Evolutionary conservation across 768 basidiomycete genomes (phyloP).

Genomic region (Trametes gibbosa): DNA sequence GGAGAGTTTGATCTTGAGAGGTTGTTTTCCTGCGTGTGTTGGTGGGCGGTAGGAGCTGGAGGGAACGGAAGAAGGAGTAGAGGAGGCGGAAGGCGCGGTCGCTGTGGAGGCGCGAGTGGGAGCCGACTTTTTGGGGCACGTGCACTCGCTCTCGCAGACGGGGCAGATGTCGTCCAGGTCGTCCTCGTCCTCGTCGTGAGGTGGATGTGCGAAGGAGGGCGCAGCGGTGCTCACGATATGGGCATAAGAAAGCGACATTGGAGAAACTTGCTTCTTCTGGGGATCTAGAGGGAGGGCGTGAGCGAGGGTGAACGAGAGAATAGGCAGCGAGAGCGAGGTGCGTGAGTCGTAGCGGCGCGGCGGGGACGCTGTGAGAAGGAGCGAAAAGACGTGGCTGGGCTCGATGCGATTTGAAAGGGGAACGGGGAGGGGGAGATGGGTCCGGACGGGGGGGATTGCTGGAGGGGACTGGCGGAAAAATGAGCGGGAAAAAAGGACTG

Average conservation of each 20-base stretch:
- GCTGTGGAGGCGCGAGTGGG: conserved; percentile 23
- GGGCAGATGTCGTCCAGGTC: conserved; percentile 88
- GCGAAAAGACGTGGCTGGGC: conserved; percentile 8
- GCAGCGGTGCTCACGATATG: conserved; percentile 53
- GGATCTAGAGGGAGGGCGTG: conserved; percentile 27
- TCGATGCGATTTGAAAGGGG: too few relatives aligned
- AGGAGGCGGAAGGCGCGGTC: conserved; percentile 30
- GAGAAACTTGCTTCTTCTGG: conserved; percentile 51
- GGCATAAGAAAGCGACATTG: conserved; percentile 69
- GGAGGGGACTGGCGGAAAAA: too few relatives aligned
- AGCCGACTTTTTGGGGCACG: conserved; percentile 55
- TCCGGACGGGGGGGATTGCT: conserved; percentile 9
- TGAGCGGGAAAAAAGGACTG: conserved; percentile 14
- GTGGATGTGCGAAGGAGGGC: conserved; percentile 17
- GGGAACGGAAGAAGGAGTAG: conserved; percentile 37
- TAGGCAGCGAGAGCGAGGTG: not conserved
- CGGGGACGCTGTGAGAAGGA: not conserved
- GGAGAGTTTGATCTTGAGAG: conserved; percentile 74
- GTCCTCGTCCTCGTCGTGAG: conserved; percentile 47
- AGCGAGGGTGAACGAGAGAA: conserved; percentile 6
- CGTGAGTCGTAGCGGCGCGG: not conserved
- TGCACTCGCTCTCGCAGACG: conserved; percentile 89
- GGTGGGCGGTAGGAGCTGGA: conserved; percentile 20
- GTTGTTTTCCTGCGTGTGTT: conserved; percentile 29
- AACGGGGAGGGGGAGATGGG: conserved; percentile 13